These are phyloP conservation scores for Curvularia eragrostidis DNA, from an alignment of 2,329 filamentous ascomycete genomes.

Conservation along the genomic window DNA sequence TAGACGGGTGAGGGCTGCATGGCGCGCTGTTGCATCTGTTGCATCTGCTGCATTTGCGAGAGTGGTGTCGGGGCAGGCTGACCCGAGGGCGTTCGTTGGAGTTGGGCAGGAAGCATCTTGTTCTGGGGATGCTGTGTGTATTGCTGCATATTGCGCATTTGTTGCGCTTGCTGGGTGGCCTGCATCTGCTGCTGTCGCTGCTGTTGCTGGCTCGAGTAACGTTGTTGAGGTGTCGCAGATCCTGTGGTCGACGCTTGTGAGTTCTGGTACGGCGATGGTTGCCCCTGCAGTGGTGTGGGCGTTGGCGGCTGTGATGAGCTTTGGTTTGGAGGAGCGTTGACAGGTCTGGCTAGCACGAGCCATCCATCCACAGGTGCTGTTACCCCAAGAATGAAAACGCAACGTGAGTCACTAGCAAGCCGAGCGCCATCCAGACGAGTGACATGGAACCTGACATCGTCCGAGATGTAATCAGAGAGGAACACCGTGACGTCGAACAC, in stretches of 20 bases:
- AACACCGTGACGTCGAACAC: slow-evolving; percentile 54
- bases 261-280: slow-evolving; percentile 26
- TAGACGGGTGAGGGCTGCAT: slow-evolving; percentile 36
- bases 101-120: slow-evolving; percentile 38
- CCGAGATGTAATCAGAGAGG: slow-evolving; percentile 52
- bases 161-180: slow-evolving; percentile 31
- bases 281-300: slow-evolving; percentile 22
- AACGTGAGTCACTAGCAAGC: slow-evolving; percentile 42
- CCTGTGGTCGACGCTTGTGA: slow-evolving; percentile 29
- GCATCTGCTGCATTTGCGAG: slow-evolving; percentile 39
- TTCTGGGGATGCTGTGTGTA: slow-evolving; percentile 39
- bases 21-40: slow-evolving; percentile 44
- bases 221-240: slow-evolving; percentile 32
- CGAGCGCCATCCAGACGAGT: slow-evolving; percentile 36
- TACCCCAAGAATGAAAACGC: slow-evolving; percentile 52
- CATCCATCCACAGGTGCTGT: slow-evolving; percentile 48
- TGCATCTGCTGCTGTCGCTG: slow-evolving; percentile 35
- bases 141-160: slow-evolving; percentile 35
- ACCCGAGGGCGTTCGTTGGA: slow-evolving; percentile 37
- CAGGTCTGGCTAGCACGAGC: slow-evolving; percentile 51
- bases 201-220: slow-evolving; percentile 36
- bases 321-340: slow-evolving; percentile 26
- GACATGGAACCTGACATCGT: slow-evolving; percentile 48
- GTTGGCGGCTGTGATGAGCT: slow-evolving; percentile 28
- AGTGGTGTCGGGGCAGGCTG: slow-evolving; percentile 26